Evolutionary conservation across 441 rosid species (phyloP).

Genomic region (Brassica balearica): DNA sequence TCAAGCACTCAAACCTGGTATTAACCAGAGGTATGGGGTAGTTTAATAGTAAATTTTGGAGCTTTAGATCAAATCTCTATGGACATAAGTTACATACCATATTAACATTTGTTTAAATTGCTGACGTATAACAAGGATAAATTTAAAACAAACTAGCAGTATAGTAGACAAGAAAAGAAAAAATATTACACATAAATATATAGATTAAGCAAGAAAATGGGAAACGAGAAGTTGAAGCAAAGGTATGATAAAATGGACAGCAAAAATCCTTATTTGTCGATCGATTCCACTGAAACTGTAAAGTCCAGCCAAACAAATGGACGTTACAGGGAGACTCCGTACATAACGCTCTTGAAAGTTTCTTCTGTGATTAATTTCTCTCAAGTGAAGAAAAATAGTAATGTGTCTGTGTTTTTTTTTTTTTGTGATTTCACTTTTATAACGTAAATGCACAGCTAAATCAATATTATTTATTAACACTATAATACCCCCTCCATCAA

Average conservation of each 20-base stretch:
- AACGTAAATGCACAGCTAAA: conserved; percentile 30
- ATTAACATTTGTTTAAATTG: neutral
- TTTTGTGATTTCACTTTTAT: neutral
- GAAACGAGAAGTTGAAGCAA: conserved; percentile 29
- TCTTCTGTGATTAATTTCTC: conserved; percentile 21
- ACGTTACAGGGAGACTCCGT: conserved; percentile 35
- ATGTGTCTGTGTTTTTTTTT: conserved; percentile 8
- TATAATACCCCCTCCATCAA: neutral
- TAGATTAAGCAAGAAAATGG: conserved; percentile 10
- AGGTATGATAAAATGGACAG: conserved; percentile 9
- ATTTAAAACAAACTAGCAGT: neutral
- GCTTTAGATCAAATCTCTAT: neutral
- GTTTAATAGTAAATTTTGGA: no score
- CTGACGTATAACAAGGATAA: neutral
- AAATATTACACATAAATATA: neutral
- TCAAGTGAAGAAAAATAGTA: conserved; percentile 24
- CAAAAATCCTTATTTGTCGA: conserved; percentile 27
- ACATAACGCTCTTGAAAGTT: conserved; percentile 40
- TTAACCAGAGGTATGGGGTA: no score
- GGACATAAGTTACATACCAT: neutral
- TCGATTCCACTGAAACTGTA: neutral
- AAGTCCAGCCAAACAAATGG: conserved; percentile 38
- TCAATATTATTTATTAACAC: conserved; percentile 20
- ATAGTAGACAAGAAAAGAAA: neutral
- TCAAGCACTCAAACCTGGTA: no score